These are phyloP conservation scores for Apiospora hydei DNA, from an alignment of 2,329 filamentous ascomycete genomes.

Conservation along the genomic window DNA sequence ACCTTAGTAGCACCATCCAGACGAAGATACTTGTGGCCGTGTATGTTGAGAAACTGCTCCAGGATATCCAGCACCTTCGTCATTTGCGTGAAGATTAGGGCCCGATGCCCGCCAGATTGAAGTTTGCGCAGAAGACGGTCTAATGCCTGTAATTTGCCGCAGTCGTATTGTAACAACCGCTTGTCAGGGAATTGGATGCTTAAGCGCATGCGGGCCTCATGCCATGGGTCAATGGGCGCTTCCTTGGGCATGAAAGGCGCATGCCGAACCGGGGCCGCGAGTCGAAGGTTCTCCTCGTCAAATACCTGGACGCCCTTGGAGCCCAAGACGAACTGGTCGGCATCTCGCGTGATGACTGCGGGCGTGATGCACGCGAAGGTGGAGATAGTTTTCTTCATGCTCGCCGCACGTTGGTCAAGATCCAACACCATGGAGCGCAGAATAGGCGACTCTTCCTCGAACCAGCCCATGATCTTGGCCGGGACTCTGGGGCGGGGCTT, in stretches of 20 bases:
- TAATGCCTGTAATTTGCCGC: conserved; percentile 91
- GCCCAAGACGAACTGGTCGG: conserved; percentile 73
- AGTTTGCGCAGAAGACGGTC: conserved; percentile 86
- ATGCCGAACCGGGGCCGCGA: conserved; percentile 63
- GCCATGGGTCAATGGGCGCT: conserved; percentile 79
- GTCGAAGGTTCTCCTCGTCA: conserved; percentile 61
- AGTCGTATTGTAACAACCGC: conserved; percentile 95
- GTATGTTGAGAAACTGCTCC: conserved; percentile 97
- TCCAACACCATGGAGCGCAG: conserved; percentile 76
- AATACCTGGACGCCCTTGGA: conserved; percentile 63
- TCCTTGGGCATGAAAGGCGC: conserved; percentile 64
- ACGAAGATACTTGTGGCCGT: conserved; percentile 94
- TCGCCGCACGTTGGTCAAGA: conserved; percentile 73
- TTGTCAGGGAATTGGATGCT: conserved; percentile 98
- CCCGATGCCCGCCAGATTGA: conserved; percentile 89
- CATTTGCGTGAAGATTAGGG: conserved; percentile 99
- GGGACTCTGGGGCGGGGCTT: conserved; percentile 67
- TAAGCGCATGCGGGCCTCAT: conserved; percentile 89
- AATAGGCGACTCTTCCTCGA: conserved; percentile 71
- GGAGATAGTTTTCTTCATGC: conserved; percentile 77
- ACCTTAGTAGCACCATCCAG: conserved; percentile 97
- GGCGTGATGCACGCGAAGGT: conserved; percentile 95
- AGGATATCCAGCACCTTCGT: conserved; percentile 97
- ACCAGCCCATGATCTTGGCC: conserved; percentile 74
- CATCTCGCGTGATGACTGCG: conserved; percentile 81